phyloP scores from a whole-genome alignment of 176 grass and related monocot genomes.

The Juncus inflexus region DNA sequence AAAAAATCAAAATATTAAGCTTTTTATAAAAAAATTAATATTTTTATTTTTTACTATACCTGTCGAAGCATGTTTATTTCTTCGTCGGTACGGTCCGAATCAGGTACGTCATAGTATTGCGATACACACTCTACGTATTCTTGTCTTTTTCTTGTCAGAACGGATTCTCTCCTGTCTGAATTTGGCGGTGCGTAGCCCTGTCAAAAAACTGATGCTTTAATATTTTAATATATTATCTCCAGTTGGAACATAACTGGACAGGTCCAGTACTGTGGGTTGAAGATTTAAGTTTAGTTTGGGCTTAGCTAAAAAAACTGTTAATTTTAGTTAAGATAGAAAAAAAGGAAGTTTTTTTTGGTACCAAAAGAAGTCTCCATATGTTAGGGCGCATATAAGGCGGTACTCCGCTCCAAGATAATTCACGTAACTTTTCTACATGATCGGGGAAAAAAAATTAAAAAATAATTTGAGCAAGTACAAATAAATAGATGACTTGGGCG shows the following conservation, averaged over 20 bases:
- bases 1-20: neutral
- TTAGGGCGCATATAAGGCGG: constrained; percentile 98
- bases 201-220: constrained; percentile 69
- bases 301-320: neutral
- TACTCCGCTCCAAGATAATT: constrained; percentile 95
- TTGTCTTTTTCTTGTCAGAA: constrained; percentile 86
- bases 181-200: constrained; percentile 99
- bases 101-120: constrained; percentile 88
- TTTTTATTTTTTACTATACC: constrained; percentile 28
- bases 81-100: constrained; percentile 87
- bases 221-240: constrained; percentile 29
- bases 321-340: neutral
- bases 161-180: constrained; percentile 79
- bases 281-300: constrained; percentile 1
- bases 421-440: constrained; percentile 79
- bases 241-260: too few relatives aligned
- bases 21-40: too few relatives aligned
- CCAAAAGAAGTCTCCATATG: constrained; percentile 96
- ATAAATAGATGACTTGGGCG: neutral
- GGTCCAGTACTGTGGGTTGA: neutral
- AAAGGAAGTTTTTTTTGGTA: constrained; percentile 28
- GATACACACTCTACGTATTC: constrained; percentile 98
- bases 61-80: constrained; percentile 99
- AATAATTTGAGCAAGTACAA: constrained; percentile 5
- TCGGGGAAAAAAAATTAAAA: constrained; percentile 12